phyloP scores from a whole-genome alignment of 1,284 basidiomycete genomes.

The Heterobasidion parviporum region DNA sequence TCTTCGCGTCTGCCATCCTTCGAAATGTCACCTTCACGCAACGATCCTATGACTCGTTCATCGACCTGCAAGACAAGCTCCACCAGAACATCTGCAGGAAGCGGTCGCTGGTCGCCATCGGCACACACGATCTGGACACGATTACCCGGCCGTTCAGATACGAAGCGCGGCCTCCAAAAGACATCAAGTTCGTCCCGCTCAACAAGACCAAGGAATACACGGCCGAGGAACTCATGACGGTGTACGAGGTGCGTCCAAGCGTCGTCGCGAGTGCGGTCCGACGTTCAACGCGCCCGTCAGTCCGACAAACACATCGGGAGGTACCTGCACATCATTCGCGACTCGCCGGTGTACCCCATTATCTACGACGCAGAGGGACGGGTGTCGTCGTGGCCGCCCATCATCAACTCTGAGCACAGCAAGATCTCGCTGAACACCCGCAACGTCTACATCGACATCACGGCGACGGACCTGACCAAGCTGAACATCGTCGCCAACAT shows the following conservation, averaged over 20 bases:
- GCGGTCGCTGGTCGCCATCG: conserved; percentile 91
- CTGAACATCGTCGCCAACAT: conserved; percentile 93
- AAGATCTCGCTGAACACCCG: conserved; percentile 94
- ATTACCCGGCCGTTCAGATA: conserved; percentile 86
- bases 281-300: conserved; percentile 30
- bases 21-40: conserved; percentile 87
- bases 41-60: conserved; percentile 92
- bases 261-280: neutral
- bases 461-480: conserved; percentile 97
- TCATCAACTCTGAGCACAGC: conserved; percentile 96
- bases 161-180: conserved; percentile 80
- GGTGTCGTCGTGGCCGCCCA: conserved; percentile 96
- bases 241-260: conserved; percentile 69
- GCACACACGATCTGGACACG: conserved; percentile 95
- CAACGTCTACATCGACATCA: conserved; percentile 96
- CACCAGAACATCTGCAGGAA: conserved; percentile 93
- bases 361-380: conserved; percentile 87
- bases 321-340: conserved; percentile 90
- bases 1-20: conserved; percentile 87
- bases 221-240: conserved; percentile 79
- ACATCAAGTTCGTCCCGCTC: conserved; percentile 87
- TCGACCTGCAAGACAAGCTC: conserved; percentile 97
- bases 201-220: conserved; percentile 72
- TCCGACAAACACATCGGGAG: conserved; percentile 86
- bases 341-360: conserved; percentile 95